Evolutionary conservation across 495 filamentous ascomycete species (phyloP), one percentile per base, ranked within the genome.

Genomic region (Aspergillus nidulans): DNA sequence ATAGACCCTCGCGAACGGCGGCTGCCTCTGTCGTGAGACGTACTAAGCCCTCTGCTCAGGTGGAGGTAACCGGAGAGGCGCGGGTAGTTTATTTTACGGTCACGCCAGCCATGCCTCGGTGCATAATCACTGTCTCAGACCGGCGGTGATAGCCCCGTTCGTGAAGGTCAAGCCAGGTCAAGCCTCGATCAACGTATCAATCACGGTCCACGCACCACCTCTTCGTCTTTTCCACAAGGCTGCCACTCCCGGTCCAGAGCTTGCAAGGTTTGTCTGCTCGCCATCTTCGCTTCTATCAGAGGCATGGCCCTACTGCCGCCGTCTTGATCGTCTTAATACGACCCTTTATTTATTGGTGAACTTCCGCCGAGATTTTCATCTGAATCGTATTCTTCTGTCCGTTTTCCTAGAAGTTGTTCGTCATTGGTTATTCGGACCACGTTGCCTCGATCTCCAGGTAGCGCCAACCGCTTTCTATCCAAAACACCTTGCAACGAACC

Each of bases 281-380:
- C 60, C 56, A 63, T 56, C 52, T 46, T 53, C 44, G 42, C 53
- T 59, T 51, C 41, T 36, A 45, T 49, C 50, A 46, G 36, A 42
- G 50, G 20, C 20, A 51, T 41, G 52, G 46, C 32, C 42, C 39
- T 52, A 32, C 19, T 44, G 41, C 36, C 26, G 9, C 16, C 16
- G 25, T 38, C 49, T 32, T n/a, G 30, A 15, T 20, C 50, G 46
- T 53, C 26, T 53, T 49, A 30, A 25, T 49, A 36, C 38, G 19
- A 49, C 16, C 20, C 34, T 28, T 57, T 58, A 50, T 44, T 34
- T 38, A 46, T 34, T 55, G 21, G n/a, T 52, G 23, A 49, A 20
- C 19, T 38, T 55, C 46, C 32, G 38, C 38, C 38, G 48, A 25
- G 30, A 10, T 25, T 21, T 25, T 12, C 13, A 48, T 38, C 20